Percentiles rank a stretch among this genome's conserved stretches.
phyloP scores from a whole-genome alignment of 2,329 filamentous ascomycete species.

The Arthroderma sp. region DNA sequence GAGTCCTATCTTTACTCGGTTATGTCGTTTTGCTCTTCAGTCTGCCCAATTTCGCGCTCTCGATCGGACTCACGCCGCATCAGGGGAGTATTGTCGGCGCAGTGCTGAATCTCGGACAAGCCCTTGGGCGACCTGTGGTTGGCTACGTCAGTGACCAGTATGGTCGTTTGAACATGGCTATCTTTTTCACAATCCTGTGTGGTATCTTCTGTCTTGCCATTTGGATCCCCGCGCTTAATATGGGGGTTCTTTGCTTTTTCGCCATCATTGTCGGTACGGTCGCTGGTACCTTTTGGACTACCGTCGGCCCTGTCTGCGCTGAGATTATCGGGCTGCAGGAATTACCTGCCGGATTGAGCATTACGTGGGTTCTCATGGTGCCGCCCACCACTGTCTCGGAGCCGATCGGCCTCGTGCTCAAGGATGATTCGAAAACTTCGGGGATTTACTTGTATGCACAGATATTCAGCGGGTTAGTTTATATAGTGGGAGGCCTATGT shows the following conservation, averaged over 20 bases:
- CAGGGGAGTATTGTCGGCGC: conserved; percentile 51
- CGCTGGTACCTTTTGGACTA: conserved; percentile 47
- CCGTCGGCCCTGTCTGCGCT: conserved; percentile 44
- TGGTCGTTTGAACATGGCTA: conserved; percentile 51
- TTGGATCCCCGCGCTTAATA: conserved; percentile 48
- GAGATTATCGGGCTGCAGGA: conserved; percentile 49
- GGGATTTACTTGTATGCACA: conserved; percentile 28
- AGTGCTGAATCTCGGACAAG: conserved; percentile 50
- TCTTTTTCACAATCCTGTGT: conserved; percentile 40
- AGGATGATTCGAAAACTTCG: conserved; percentile 21
- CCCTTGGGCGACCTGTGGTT: conserved; percentile 42
- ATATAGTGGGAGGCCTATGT: conserved; percentile 41
- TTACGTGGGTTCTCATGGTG: conserved; percentile 47
- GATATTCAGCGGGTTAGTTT: conserved; percentile 50
- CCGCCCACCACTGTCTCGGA: conserved; percentile 35
- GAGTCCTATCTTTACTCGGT: conserved; percentile 49
- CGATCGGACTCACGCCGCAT: conserved; percentile 44
- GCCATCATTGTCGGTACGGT: conserved; percentile 45
- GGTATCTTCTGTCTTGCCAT: conserved; percentile 47
- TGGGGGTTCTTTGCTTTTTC: conserved; percentile 47
- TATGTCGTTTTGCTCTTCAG: conserved; percentile 54
- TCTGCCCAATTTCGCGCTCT: conserved; percentile 48
- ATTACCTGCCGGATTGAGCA: conserved; percentile 43
- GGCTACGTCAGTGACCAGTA: conserved; percentile 49
- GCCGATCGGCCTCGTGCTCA: conserved; percentile 48